phyloP scores from a whole-genome alignment of 768 basidiomycete species.

The Podaxis sp. region DNA sequence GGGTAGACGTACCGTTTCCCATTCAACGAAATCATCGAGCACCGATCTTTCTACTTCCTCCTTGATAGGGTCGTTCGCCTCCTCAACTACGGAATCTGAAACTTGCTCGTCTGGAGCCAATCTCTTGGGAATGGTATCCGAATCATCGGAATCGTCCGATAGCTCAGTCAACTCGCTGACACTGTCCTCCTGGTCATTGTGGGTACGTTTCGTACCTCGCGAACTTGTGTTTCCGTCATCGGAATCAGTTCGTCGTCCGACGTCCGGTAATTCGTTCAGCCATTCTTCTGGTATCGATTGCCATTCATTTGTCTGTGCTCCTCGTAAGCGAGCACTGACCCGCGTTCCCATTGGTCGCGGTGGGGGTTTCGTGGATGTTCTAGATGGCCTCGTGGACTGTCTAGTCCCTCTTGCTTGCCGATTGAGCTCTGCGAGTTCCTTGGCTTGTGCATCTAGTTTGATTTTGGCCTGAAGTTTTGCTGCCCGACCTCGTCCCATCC shows the following conservation, averaged over 20 bases:
- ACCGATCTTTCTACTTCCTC: constrained; percentile 15
- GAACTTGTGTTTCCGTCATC: constrained; percentile 9
- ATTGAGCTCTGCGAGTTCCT: constrained; percentile 63
- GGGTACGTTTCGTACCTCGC: constrained; percentile 41
- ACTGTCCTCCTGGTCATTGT: constrained; percentile 56
- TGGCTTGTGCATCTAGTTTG: constrained; percentile 67
- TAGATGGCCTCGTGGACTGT: constrained; percentile 15
- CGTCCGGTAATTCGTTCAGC: constrained; percentile 36
- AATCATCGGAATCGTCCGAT: constrained; percentile 44
- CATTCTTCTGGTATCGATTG: constrained; percentile 80
- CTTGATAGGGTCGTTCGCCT: constrained; percentile 5
- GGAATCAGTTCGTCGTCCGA: not conserved
- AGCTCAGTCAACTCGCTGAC: constrained; percentile 77
- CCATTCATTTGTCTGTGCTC: constrained; percentile 66
- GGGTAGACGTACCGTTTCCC: constrained; percentile 75
- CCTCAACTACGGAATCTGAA: constrained; percentile 10
- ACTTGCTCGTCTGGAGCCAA: constrained; percentile 1
- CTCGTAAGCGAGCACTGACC: constrained; percentile 65
- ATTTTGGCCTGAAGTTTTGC: constrained; percentile 74
- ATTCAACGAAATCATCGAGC: constrained; percentile 63
- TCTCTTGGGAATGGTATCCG: not conserved
- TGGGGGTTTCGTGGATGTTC: constrained; percentile 18
- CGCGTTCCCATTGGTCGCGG: constrained; percentile 54
- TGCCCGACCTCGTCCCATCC: constrained; percentile 52
- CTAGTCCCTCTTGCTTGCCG: constrained; percentile 38